A percentile compares a stretch with the other conserved stretches of the same genome.
These are phyloP conservation scores for Jamesozyma jinghongensis DNA, from an alignment of 805 yeast species.

Conservation along the genomic window DNA sequence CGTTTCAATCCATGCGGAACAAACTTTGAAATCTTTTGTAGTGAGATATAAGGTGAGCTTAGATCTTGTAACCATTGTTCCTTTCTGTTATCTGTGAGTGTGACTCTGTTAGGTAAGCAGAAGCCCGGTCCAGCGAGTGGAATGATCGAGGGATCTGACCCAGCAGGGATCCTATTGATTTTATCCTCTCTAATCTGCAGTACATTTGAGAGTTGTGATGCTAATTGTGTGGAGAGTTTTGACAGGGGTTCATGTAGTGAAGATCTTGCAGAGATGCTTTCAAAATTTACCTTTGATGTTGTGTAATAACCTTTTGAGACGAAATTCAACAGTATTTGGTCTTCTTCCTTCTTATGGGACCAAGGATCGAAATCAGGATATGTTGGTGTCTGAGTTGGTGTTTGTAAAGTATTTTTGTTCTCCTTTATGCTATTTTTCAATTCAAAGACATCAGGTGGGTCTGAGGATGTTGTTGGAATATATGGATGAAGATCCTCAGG, in stretches of 20 bases:
- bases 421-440: not conserved
- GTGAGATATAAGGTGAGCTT: conserved; percentile 56
- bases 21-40: conserved; percentile 60
- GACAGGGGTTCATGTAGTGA: conserved; percentile 28
- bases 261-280: conserved; percentile 31
- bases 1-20: conserved; percentile 88
- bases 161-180: conserved; percentile 23
- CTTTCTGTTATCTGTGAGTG: conserved; percentile 75
- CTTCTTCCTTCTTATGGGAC: conserved; percentile 27
- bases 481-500: conserved; percentile 30
- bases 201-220: conserved; percentile 23
- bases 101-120: conserved; percentile 46
- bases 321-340: conserved; percentile 24
- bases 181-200: conserved; percentile 25
- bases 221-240: conserved; percentile 23
- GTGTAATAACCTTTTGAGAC: conserved; percentile 29
- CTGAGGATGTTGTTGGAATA: conserved; percentile 3
- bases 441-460: not conserved
- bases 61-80: conserved; percentile 81
- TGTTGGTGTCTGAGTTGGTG: conserved; percentile 2
- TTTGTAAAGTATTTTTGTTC: not conserved
- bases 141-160: conserved; percentile 8
- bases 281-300: conserved; percentile 29
- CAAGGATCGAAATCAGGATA: conserved; percentile 32
- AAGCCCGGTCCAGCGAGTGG: conserved; percentile 27